Base-by-base conservation (phyloP, 495 filamentous ascomycete species). In the Lophiotrema nucula region DNA sequence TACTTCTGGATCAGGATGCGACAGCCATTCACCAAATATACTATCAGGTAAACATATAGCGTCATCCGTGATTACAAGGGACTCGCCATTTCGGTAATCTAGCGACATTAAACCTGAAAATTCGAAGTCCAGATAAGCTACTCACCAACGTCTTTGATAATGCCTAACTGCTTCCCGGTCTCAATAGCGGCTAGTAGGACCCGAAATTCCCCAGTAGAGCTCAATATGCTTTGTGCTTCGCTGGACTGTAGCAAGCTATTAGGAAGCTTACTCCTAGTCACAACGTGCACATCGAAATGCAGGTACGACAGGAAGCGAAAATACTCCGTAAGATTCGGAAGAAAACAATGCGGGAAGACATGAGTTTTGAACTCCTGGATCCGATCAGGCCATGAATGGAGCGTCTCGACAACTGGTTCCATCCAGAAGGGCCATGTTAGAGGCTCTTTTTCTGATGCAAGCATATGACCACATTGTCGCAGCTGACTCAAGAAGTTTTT, bases 101-200 rank as follows among this genome's bases (percentile, higher is more conserved):
- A n/a, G n/a, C n/a, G n/a, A n/a, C n/a, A n/a, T n/a, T n/a, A n/a
- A n/a, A n/a, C n/a, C n/a, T n/a, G n/a, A n/a, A n/a, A n/a, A n/a
- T n/a, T n/a, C n/a, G n/a, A n/a, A n/a, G n/a, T n/a, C n/a, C n/a
- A n/a, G n/a, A n/a, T n/a, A n/a, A n/a, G n/a, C 56, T 43, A 72
- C 81, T 76, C 75, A 88, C 88, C 78, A 47, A 85, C 79, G 64
- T 92, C 89, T 47, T 84, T 80, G 5, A 95, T 80, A 21, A 92
- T 67, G 0, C 88, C 89, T 31, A 81, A 72, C 50, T 92, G 89
- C 74, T 93, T 95, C 15, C 87, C 90, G 11, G 85, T 76, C 60
- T 90, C 85, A 27, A 96, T 74, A 16, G 87, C 80, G 41, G 83
- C 80, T 53, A 90, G 80, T 35, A 86, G 77, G 13, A 83, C 35